Evolutionary conservation across 192 early-diverging fungal genomes (phyloP), one percentile per base, ranked within the genome.

Genomic region (Coemansia sp.): DNA sequence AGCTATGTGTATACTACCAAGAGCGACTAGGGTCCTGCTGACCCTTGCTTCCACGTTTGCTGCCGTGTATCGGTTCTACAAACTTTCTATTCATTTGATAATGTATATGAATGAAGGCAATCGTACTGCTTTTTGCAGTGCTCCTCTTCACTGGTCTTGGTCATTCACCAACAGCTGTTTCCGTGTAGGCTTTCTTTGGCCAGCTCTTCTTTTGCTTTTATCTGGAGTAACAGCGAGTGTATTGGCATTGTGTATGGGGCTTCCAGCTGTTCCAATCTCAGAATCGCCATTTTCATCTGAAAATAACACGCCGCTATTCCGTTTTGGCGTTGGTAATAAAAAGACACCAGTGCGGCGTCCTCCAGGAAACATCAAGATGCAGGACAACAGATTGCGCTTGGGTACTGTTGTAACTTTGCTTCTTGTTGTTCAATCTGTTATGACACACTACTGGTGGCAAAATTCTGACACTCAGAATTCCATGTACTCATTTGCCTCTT

Each of bases 111-210:
- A 21, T 18, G 50, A 6, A 18, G 16, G 50, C 16, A 6, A 52
- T 52, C 42, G 42, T 43, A 16, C 19, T 52, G 5, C 19, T 15
- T 21, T 52, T 6, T 52, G 50, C 16, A 16, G 50, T 21, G 19
- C 16, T 21, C 16, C 50, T 6, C 8, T 6, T n/a, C n/a, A n/a
- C 16, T 52, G 50, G 50, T 6, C 19, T 15, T 52, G 50, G 50
- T 52, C 50, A 10, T 16, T 52, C 50, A 16, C 5, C 5, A 52
- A 21, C 16, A 16, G 16, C 26, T 63, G 56, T 18, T 68, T 61
- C 66, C 72, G 72, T 6, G 16, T 21, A 1, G 39, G 56, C 40
- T 16, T 54, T 8, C 43, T 72, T n/a, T 77, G 75, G 75, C 70
- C 75, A 6, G 58, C 61, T 15, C 23, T 65, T 11, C 52, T 77